These are phyloP conservation scores for Metschnikowia gruessii DNA, from an alignment of 805 yeast species.

Conservation along the genomic window DNA sequence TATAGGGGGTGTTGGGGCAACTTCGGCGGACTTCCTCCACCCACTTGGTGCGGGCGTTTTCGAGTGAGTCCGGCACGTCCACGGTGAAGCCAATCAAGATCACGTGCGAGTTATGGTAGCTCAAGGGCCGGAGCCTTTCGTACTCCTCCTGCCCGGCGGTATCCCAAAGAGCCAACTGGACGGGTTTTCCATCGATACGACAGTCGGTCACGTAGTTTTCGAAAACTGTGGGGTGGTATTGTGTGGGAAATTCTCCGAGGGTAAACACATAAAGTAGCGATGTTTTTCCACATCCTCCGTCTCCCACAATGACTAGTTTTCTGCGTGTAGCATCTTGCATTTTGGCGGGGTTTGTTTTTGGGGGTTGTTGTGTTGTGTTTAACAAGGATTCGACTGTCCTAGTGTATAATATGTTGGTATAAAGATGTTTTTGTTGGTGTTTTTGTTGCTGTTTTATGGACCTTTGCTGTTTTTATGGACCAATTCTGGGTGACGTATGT, in stretches of 20 bases:
- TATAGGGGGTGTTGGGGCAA: constrained; percentile 76
- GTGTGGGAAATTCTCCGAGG: constrained; percentile 88
- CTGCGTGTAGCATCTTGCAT: constrained; percentile 37
- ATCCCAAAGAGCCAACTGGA: constrained; percentile 87
- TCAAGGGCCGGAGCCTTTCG: constrained; percentile 82
- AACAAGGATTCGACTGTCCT: too few relatives aligned
- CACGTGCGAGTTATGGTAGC: constrained; percentile 84
- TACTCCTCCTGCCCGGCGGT: constrained; percentile 98
- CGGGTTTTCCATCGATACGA: constrained; percentile 89
- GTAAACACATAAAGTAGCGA: constrained; percentile 89
- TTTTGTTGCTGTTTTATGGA: too few relatives aligned
- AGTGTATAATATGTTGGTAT: too few relatives aligned
- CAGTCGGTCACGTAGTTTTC: constrained; percentile 94
- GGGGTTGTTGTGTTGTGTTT: too few relatives aligned
- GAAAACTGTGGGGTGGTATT: constrained; percentile 90
- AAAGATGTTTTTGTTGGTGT: too few relatives aligned
- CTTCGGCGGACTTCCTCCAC: constrained; percentile 75
- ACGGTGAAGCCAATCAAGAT: constrained; percentile 84
- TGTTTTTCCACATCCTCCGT: constrained; percentile 94
- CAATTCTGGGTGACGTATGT: too few relatives aligned
- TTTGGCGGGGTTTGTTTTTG: not conserved
- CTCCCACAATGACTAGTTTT: constrained; percentile 88
- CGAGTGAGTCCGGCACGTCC: constrained; percentile 79
- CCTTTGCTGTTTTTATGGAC: too few relatives aligned
- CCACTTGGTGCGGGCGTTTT: constrained; percentile 85